phyloP scores from a whole-genome alignment of 768 basidiomycete genomes.

The Rhodotorula diobovata region DNA sequence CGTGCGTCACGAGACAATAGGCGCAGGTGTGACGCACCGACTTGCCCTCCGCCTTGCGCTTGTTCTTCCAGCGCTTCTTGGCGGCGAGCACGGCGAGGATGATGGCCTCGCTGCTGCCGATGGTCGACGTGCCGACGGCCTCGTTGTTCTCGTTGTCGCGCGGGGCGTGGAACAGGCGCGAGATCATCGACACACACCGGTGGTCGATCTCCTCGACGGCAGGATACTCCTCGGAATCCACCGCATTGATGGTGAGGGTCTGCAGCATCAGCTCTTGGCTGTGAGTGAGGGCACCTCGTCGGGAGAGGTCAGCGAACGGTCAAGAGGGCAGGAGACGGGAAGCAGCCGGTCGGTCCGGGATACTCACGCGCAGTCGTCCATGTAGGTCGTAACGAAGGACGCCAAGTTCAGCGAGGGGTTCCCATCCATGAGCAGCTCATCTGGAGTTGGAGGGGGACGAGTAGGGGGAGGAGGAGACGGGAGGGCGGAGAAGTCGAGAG shows the following conservation, averaged over 20 bases:
- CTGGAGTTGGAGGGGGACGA: not conserved
- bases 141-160: conserved; percentile 36
- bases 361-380: conserved; percentile 38
- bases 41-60: conserved; percentile 40
- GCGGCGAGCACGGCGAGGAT: conserved; percentile 46
- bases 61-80: conserved; percentile 44
- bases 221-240: conserved; percentile 38
- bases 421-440: conserved; percentile 38
- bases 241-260: conserved; percentile 37
- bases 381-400: conserved; percentile 33
- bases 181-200: conserved; percentile 43
- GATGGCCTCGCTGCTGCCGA: conserved; percentile 44
- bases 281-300: conserved; percentile 20
- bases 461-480: not conserved
- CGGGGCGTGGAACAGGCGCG: conserved; percentile 42
- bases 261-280: conserved; percentile 41
- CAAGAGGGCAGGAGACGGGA: not conserved
- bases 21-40: not conserved
- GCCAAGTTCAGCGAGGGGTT: conserved; percentile 20
- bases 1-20: too few relatives aligned
- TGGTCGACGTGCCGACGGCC: conserved; percentile 44
- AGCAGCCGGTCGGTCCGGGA: too few relatives aligned
- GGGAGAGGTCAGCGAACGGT: conserved; percentile 12
- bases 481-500: not conserved
- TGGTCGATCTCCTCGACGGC: conserved; percentile 24